phyloP scores from a whole-genome alignment of 768 basidiomycete genomes.

The Hericium coralloides region DNA sequence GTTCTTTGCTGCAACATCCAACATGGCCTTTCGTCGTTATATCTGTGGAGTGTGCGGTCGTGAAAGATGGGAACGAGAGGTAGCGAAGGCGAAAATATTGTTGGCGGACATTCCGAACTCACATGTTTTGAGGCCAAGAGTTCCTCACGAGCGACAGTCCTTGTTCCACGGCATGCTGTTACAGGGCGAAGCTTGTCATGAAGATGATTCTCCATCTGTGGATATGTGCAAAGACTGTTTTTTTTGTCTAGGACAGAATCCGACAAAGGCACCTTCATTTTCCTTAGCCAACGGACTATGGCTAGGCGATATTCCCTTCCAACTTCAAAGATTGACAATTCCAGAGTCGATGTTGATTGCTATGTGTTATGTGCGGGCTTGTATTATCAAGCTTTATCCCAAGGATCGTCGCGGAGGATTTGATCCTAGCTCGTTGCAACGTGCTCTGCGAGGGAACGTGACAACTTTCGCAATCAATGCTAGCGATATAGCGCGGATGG shows the following conservation, averaged over 20 bases:
- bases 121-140: not conserved
- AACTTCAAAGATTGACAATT: slow-evolving; percentile 23
- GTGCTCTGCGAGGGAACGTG: not conserved
- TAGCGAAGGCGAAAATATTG: not conserved
- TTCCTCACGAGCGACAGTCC: not conserved
- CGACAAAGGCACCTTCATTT: not conserved
- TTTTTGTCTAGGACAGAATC: not conserved
- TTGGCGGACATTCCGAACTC: not conserved
- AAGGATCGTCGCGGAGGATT: not conserved
- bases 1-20: not conserved
- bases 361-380: too few species aligned
- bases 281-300: slow-evolving; percentile 29
- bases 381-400: slow-evolving; percentile 17
- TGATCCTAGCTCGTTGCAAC: not conserved
- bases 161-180: not conserved
- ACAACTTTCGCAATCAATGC: not conserved
- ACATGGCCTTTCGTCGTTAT: not conserved
- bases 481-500: not conserved
- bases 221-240: not conserved
- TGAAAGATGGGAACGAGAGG: not conserved
- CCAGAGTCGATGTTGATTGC: slow-evolving; percentile 30
- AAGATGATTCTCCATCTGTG: not conserved
- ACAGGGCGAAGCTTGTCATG: not conserved
- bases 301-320: slow-evolving; percentile 26
- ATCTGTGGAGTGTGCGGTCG: not conserved